Evolutionary conservation across 306 rosid genomes (phyloP).

Genomic region (Prinsepia uniflora): DNA sequence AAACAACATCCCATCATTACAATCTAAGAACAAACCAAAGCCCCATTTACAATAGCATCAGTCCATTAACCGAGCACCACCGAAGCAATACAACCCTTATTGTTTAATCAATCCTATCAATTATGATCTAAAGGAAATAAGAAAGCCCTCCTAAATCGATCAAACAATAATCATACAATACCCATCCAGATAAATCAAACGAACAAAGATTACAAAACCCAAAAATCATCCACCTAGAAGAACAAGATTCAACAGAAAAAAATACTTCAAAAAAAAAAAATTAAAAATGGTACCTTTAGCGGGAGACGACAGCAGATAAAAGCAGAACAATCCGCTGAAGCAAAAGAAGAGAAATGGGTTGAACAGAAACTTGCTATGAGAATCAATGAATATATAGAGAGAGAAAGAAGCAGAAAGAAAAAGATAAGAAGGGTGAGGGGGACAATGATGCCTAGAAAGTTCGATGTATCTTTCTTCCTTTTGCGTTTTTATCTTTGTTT

Average conservation of each 20-base stretch:
- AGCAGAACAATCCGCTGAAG: background rate
- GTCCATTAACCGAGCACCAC: background rate
- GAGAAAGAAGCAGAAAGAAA: background rate
- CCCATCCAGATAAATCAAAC: background rate
- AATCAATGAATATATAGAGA: background rate
- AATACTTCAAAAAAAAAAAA: background rate
- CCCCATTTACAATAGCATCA: background rate
- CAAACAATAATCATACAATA: background rate
- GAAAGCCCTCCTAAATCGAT: background rate
- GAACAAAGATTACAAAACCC: background rate
- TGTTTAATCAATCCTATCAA: background rate
- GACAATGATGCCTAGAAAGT: conserved; percentile 7
- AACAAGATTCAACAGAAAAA: conserved; percentile 15
- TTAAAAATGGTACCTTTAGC: conserved; percentile 4
- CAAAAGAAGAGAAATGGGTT: background rate
- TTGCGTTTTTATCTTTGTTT: background rate
- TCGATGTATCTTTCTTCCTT: conserved; percentile 5
- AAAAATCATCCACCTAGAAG: conserved; percentile 7
- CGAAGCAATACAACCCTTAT: background rate
- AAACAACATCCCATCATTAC: background rate
- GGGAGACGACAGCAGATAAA: background rate
- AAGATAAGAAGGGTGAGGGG: background rate
- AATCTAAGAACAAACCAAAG: background rate
- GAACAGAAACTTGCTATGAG: background rate
- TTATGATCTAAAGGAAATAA: background rate